These are phyloP conservation scores for Phaeosphaeriaceae sp. DNA, from an alignment of 2,329 filamentous ascomycete species.

Conservation along the genomic window DNA sequence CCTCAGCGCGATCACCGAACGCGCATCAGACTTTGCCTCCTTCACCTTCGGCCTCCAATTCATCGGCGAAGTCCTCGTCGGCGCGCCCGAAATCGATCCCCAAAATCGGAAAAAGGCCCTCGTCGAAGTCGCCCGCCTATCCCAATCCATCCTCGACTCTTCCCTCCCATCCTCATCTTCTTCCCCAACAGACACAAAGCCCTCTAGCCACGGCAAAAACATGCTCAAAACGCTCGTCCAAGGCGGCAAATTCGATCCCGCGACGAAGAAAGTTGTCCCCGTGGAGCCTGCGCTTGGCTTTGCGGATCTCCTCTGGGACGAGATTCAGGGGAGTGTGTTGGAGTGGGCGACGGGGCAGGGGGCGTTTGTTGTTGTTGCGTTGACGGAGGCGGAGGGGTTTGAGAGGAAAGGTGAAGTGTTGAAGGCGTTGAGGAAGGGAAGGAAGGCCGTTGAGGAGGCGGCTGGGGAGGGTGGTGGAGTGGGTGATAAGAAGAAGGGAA, in stretches of 20 bases:
- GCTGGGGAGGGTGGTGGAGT: constrained; percentile 52
- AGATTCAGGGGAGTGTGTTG: constrained; percentile 76
- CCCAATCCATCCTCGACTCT: constrained; percentile 41
- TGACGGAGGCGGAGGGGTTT: constrained; percentile 77
- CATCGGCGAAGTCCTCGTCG: constrained; percentile 80
- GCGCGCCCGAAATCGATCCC: constrained; percentile 74
- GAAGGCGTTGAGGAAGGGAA: constrained; percentile 74
- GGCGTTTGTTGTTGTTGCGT: constrained; percentile 82
- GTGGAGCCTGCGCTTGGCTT: constrained; percentile 81
- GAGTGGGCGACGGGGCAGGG: constrained; percentile 87
- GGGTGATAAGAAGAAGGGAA: constrained; percentile 39
- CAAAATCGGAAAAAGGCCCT: constrained; percentile 63
- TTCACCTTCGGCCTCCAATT: constrained; percentile 88
- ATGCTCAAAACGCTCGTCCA: constrained; percentile 92
- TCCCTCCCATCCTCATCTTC: constrained; percentile 39
- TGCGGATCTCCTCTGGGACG: constrained; percentile 77
- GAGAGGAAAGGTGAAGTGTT: constrained; percentile 69
- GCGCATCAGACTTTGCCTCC: constrained; percentile 71
- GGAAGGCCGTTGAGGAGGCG: constrained; percentile 72
- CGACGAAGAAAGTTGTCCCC: constrained; percentile 70
- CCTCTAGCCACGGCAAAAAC: constrained; percentile 71
- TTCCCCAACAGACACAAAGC: constrained; percentile 46
- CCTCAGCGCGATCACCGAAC: constrained; percentile 73
- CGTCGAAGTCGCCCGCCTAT: constrained; percentile 63
- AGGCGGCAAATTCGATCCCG: constrained; percentile 83